phyloP scores from a whole-genome alignment of 495 filamentous ascomycete genomes.

The Aspergillus leporis region DNA sequence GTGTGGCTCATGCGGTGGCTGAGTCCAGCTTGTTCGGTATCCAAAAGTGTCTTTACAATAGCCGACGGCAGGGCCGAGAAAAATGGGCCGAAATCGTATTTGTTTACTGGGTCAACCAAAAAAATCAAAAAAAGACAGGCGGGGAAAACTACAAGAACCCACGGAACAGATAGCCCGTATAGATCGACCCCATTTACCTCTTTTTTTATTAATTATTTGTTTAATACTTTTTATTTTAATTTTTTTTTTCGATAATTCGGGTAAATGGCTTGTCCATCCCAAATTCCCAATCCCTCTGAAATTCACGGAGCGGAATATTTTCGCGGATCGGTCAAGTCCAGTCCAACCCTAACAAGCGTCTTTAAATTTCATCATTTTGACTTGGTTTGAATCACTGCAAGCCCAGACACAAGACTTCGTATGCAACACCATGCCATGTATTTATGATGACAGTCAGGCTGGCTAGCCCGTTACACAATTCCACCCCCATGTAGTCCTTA shows the following conservation, averaged over 20 bases:
- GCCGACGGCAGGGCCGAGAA: not conserved
- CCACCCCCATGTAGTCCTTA: too few relatives aligned
- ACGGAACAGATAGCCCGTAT: constrained; percentile 1
- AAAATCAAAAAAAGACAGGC: not conserved
- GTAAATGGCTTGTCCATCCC: not conserved
- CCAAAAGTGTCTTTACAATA: not conserved
- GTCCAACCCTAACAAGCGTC: too few relatives aligned
- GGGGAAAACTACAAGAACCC: not conserved
- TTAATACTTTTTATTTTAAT: not conserved
- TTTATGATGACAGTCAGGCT: not conserved
- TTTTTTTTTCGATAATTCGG: not conserved
- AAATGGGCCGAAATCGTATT: not conserved
- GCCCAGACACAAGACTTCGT: not conserved
- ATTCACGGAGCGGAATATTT: too few relatives aligned
- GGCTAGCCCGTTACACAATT: not conserved
- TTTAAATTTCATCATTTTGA: not conserved
- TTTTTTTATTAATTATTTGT: not conserved
- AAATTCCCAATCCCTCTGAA: too few relatives aligned
- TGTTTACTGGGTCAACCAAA: not conserved
- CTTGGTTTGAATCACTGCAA: not conserved
- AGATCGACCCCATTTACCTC: not conserved
- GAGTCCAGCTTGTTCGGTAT: not conserved
- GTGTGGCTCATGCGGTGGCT: not conserved
- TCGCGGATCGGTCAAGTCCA: too few relatives aligned
- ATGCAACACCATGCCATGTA: constrained; percentile 9